phyloP scores from a whole-genome alignment of 768 basidiomycete species.

The Agrocybe praecox region DNA sequence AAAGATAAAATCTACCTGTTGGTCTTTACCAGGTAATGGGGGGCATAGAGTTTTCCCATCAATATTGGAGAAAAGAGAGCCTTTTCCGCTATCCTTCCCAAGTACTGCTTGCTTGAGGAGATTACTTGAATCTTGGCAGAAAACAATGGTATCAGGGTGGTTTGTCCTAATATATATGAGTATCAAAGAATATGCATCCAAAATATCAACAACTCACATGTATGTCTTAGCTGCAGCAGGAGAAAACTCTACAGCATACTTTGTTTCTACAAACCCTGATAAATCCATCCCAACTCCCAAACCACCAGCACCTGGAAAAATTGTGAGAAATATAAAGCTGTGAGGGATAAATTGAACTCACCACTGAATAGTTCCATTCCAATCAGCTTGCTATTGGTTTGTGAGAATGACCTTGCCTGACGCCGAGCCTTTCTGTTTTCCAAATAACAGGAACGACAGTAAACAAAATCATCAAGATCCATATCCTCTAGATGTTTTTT shows the following conservation, averaged over 20 bases:
- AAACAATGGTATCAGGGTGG: slow-evolving; percentile 61
- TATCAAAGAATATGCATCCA: not conserved
- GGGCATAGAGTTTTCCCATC: slow-evolving; percentile 31
- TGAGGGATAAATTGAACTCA: no score
- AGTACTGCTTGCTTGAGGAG: slow-evolving; percentile 60
- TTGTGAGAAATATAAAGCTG: no score
- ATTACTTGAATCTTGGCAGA: slow-evolving; percentile 63
- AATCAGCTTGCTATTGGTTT: slow-evolving; percentile 45
- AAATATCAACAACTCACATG: slow-evolving; percentile 38
- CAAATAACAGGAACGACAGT: slow-evolving; percentile 42
- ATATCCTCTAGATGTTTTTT: slow-evolving; percentile 20
- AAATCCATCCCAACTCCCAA: slow-evolving; percentile 68
- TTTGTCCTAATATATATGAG: slow-evolving; percentile 46
- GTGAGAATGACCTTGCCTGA: slow-evolving; percentile 29
- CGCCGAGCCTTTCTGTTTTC: slow-evolving; percentile 31
- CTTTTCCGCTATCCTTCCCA: slow-evolving; percentile 38
- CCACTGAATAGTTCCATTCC: slow-evolving; percentile 75
- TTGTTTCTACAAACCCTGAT: slow-evolving; percentile 62
- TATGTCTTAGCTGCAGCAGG: slow-evolving; percentile 68
- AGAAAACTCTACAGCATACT: slow-evolving; percentile 70
- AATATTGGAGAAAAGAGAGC: slow-evolving; percentile 45
- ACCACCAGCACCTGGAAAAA: slow-evolving; percentile 68
- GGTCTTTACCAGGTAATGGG: slow-evolving; percentile 57
- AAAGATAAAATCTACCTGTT: slow-evolving; percentile 71
- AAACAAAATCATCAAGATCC: slow-evolving; percentile 24